A percentile compares a stretch with the other conserved stretches of the same genome.
Conservation (phyloP, 768 basidiomycete genomes). For the Leccinum olivaceopallidum region DNA sequence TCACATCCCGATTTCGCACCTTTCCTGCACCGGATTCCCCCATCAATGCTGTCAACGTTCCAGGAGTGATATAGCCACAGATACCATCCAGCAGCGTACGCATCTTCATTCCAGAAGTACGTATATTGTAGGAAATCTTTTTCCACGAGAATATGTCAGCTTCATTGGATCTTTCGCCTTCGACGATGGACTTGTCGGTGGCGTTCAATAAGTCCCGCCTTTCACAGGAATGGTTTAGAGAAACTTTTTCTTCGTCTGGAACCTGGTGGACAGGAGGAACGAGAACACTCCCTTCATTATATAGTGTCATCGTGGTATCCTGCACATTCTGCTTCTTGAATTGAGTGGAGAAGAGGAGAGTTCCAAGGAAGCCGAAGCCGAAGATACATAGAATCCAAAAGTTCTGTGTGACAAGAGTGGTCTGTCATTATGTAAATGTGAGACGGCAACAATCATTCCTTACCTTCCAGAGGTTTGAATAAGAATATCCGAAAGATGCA, state of each 20-base stretch:
- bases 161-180: conserved; percentile 22
- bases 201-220: background rate
- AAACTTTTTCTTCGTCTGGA: conserved; percentile 21
- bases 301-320: conserved; percentile 33
- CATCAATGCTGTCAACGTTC: conserved; percentile 55
- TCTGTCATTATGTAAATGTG: background rate
- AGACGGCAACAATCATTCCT: conserved; percentile 23
- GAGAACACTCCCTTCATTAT: conserved; percentile 12
- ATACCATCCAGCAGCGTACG: conserved; percentile 46
- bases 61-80: conserved; percentile 51
- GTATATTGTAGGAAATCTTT: conserved; percentile 64
- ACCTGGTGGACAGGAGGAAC: background rate
- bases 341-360: conserved; percentile 40
- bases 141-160: conserved; percentile 78
- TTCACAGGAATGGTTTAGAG: background rate
- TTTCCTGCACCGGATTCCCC: conserved; percentile 40
- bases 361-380: conserved; percentile 38
- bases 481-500: conserved; percentile 30
- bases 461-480: conserved; percentile 37
- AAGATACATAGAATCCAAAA: conserved; percentile 48
- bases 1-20: conserved; percentile 20
- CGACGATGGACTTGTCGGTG: background rate
- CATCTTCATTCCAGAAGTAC: conserved; percentile 35
- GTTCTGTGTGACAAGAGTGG: conserved; percentile 27
- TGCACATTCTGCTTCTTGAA: conserved; percentile 29